These are phyloP conservation scores for Sugiyamaella floridensis DNA, from an alignment of 805 yeast species.

Conservation along the genomic window DNA sequence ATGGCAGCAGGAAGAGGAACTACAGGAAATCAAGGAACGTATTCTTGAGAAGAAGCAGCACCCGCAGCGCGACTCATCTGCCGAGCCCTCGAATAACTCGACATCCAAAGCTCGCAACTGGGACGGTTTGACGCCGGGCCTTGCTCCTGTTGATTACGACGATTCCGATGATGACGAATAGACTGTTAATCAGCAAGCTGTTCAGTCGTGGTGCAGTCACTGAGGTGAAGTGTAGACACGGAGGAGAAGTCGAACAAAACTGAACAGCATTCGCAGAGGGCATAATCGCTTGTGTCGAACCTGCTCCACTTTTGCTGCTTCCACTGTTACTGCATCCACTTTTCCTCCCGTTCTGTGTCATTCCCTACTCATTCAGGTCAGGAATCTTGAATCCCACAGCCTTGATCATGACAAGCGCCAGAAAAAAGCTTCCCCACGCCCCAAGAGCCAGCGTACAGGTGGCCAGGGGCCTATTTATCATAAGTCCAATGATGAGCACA, in stretches of 20 bases:
- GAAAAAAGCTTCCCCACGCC: constrained; percentile 16
- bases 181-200: neutral
- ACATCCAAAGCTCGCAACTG: neutral
- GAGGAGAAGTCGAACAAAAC: neutral
- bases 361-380: neutral
- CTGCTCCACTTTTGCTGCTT: too few species aligned
- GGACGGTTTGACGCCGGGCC: constrained; percentile 24
- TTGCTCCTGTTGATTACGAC: constrained; percentile 21
- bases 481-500: constrained; percentile 18
- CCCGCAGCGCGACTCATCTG: neutral
- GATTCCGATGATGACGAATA: constrained; percentile 15
- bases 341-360: too few species aligned
- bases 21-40: constrained; percentile 8
- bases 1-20: constrained; percentile 10
- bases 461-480: constrained; percentile 20
- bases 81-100: neutral
- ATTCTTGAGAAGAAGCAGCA: constrained; percentile 7
- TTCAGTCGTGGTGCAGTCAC: too few species aligned
- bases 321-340: neutral
- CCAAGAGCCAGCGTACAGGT: constrained; percentile 20
- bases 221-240: too few species aligned
- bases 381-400: constrained; percentile 12
- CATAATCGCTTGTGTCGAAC: too few species aligned
- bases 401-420: constrained; percentile 17
- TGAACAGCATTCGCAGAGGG: too few species aligned